phyloP scores from a whole-genome alignment of 768 basidiomycete genomes.

The Cantharellus anzutake region DNA sequence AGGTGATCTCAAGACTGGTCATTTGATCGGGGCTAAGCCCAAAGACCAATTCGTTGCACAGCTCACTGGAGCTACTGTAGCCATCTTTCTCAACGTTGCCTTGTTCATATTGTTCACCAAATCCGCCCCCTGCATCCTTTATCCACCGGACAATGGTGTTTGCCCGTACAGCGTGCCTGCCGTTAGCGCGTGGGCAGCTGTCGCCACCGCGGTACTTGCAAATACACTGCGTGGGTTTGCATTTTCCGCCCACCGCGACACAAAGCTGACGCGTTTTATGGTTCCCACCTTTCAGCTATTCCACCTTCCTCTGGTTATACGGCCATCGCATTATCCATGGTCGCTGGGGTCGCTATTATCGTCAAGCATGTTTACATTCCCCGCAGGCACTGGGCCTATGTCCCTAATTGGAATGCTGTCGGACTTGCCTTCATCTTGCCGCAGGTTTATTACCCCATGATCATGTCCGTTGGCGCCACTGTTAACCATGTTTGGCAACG shows the following conservation, averaged over 20 bases:
- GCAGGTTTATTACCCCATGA: conserved; percentile 30
- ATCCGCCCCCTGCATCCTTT: conserved; percentile 37
- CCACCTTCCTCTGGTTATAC: conserved; percentile 37
- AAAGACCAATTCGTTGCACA: conserved; percentile 43
- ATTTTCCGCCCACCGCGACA: background rate
- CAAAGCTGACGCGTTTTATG: background rate
- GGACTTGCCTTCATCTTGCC: conserved; percentile 29
- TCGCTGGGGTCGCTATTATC: conserved; percentile 26
- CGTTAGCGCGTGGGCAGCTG: conserved; percentile 37
- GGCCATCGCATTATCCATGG: conserved; percentile 32
- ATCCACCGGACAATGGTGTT: conserved; percentile 11
- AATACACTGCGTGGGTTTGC: conserved; percentile 19
- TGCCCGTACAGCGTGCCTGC: conserved; percentile 42
- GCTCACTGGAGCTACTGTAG: conserved; percentile 35
- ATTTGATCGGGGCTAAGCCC: conserved; percentile 45
- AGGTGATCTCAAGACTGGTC: conserved; percentile 30
- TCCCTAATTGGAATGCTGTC: conserved; percentile 34
- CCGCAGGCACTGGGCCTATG: conserved; percentile 26
- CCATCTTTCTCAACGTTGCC: conserved; percentile 39
- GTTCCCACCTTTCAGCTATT: conserved; percentile 12
- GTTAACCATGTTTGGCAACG: conserved; percentile 31
- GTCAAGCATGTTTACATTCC: conserved; percentile 29
- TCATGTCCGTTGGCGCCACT: conserved; percentile 29
- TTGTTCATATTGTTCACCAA: conserved; percentile 44
- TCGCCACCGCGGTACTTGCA: conserved; percentile 31